Conservation (phyloP, 2,329 filamentous ascomycete species). For the Fusarium sacchari region DNA sequence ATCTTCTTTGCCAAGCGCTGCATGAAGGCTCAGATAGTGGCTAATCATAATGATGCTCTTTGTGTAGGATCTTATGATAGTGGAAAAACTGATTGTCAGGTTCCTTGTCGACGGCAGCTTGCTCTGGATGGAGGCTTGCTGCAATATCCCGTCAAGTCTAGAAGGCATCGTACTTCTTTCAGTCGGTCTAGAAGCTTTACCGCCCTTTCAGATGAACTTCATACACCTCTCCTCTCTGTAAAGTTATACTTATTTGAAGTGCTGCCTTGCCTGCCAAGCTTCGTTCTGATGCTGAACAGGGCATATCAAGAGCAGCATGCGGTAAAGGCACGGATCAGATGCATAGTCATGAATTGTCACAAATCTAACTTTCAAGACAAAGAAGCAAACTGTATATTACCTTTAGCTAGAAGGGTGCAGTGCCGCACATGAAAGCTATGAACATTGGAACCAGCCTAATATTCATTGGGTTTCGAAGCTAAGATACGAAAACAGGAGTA, state of each 20-base stretch:
- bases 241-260: neutral
- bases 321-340: neutral
- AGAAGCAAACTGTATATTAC: neutral
- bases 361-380: neutral
- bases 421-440: neutral
- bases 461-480: neutral
- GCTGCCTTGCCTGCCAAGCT: neutral
- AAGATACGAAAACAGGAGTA: neutral
- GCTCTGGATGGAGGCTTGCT: slow-evolving; percentile 8
- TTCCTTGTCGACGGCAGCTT: neutral
- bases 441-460: neutral
- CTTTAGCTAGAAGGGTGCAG: too few relatives aligned
- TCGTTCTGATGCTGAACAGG: neutral
- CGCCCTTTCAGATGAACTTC: neutral
- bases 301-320: neutral
- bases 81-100: neutral
- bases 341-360: neutral
- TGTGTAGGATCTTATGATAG: neutral
- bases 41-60: neutral
- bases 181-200: neutral
- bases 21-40: neutral
- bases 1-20: neutral
- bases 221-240: neutral
- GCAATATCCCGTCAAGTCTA: neutral
- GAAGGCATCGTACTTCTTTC: neutral